phyloP scores from a whole-genome alignment of 805 yeast species.

The Wickerhamiella qilinensis region DNA sequence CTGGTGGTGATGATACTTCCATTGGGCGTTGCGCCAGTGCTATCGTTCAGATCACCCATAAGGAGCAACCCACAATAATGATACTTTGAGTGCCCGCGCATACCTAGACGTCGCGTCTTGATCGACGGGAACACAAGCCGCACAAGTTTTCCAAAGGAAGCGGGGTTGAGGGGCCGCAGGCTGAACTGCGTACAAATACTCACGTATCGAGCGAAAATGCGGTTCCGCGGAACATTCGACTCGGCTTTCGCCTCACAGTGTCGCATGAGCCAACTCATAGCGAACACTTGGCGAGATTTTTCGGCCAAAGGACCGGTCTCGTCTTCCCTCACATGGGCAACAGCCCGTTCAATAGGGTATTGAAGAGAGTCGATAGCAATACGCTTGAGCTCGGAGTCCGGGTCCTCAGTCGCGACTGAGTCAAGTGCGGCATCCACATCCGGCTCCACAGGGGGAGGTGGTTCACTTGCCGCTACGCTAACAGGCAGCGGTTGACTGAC shows the following conservation, averaged over 20 bases:
- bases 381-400: conserved; percentile 6
- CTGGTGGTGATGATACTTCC: conserved; percentile 1
- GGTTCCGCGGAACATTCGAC: conserved; percentile 46
- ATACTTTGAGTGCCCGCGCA: conserved; percentile 67
- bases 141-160: conserved; percentile 64
- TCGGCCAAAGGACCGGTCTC: conserved; percentile 15
- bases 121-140: conserved; percentile 47
- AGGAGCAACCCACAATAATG: conserved; percentile 66
- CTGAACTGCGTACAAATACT: conserved; percentile 37
- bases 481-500: background rate
- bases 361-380: conserved; percentile 8
- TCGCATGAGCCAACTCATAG: conserved; percentile 63
- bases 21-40: conserved; percentile 3
- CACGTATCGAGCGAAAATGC: conserved; percentile 53
- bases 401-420: conserved; percentile 1
- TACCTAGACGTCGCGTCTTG: conserved; percentile 64
- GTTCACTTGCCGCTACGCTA: background rate
- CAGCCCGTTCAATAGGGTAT: conserved; percentile 9
- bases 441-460: background rate
- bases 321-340: conserved; percentile 7
- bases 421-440: background rate
- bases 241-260: conserved; percentile 36
- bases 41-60: conserved; percentile 20
- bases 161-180: conserved; percentile 50
- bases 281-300: conserved; percentile 45